phyloP scores from a whole-genome alignment of 2,329 filamentous ascomycete genomes.

The Ophiosphaerella korrae region DNA sequence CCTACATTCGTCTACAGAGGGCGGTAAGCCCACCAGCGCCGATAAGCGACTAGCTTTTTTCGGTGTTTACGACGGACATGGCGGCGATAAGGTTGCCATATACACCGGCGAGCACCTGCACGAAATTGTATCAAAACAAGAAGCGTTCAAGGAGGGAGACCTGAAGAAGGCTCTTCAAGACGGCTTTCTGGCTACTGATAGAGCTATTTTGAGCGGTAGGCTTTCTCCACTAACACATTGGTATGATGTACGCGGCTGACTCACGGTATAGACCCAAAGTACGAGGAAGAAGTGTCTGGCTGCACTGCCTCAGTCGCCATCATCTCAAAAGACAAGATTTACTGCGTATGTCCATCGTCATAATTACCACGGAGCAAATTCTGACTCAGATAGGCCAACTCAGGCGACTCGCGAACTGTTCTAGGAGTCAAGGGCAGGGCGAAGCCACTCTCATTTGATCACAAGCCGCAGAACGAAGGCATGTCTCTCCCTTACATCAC shows the following conservation, averaged over 20 bases:
- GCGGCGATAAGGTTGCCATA: constrained; percentile 92
- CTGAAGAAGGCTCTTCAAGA: constrained; percentile 97
- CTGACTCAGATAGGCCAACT: constrained; percentile 74
- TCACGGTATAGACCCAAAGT: constrained; percentile 76
- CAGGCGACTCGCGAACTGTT: constrained; percentile 93
- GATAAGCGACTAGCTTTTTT: constrained; percentile 88
- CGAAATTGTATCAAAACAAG: constrained; percentile 92
- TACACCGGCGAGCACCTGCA: constrained; percentile 93
- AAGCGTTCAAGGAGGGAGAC: constrained; percentile 87
- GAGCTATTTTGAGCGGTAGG: constrained; percentile 92
- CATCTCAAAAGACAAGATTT: constrained; percentile 90
- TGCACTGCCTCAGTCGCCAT: constrained; percentile 94
- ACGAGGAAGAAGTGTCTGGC: constrained; percentile 96
- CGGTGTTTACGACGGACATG: constrained; percentile 96
- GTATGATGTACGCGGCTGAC: constrained; percentile 29
- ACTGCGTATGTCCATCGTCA: constrained; percentile 72
- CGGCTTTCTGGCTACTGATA: constrained; percentile 92
- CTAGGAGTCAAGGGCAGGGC: constrained; percentile 95
- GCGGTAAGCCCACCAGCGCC: constrained; percentile 64
- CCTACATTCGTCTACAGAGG: constrained; percentile 67
- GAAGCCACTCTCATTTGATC: constrained; percentile 97
- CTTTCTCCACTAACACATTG: constrained; percentile 1
- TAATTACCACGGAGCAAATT: no score
- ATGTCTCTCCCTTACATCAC: neutral
- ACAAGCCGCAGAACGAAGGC: constrained; percentile 98